Evolutionary conservation across 2,329 filamentous ascomycete species (phyloP), one percentile per base, ranked within the genome.

Genomic region (Fusarium sp.): DNA sequence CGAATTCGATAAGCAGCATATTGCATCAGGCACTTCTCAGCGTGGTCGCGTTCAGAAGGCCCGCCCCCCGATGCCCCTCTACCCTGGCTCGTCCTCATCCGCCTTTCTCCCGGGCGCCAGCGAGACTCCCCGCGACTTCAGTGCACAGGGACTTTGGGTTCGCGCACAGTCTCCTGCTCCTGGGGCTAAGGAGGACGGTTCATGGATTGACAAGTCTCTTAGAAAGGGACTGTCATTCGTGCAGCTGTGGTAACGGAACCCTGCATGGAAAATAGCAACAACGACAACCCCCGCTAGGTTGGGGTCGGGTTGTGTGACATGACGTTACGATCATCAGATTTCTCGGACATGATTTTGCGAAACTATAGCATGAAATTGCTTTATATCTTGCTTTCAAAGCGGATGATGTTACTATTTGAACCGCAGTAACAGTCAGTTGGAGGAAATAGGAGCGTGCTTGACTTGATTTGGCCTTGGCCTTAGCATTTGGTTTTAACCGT

Each of bases 111-210:
- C 74, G 28, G 73, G 68, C 15, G 74, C 62, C 43, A 69, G 72
- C 62, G 76, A 78, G 42, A 75, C 75, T 25, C 75, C 77, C 37
- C 75, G 77, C 40, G 77, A 79, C 61, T 79, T 79, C 63, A 72
- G 66, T 42, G 52, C 74, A n/a, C 77, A 79, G 53, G 73, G 54
- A 35, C 69, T 79, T 33, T 79, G 77, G 77, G 64, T 60, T 53
- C 66, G 62, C 32, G 37, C 64, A 18, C 66, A 71, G 25, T 68
- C 66, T 28, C 70, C 71, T 37, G 68, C 65, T 18, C 57, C 61
- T 25, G 73, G 64, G 13, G 37, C 67, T 19, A 67, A 62, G n/a
- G 67, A 77, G 30, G 69, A 77, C 6, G 69, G 71, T 37, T 60
- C 69, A 44, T 78, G 76, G 76, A 73, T 78, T 44, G 69, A 75